Conservation (phyloP, 2,329 filamentous ascomycete species). For the Fusarium sambucinum region DNA sequence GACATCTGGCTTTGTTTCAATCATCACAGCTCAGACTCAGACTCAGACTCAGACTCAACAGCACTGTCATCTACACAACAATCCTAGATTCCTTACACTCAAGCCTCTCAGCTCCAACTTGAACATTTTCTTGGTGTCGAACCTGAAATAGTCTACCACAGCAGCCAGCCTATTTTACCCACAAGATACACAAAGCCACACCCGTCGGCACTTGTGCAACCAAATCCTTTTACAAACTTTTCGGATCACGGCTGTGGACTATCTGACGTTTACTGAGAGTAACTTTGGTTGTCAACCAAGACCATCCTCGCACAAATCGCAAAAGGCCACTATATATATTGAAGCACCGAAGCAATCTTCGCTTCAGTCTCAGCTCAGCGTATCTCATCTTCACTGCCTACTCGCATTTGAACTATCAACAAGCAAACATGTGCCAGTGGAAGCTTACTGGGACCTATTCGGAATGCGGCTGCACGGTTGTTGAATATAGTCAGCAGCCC, state of each 20-base stretch:
- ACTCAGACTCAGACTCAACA: conserved; percentile 1
- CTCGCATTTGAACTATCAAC: background rate
- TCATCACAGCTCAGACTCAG: conserved; percentile 32
- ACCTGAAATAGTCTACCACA: conserved; percentile 19
- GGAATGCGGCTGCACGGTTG: conserved; percentile 50
- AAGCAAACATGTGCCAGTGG: conserved; percentile 53
- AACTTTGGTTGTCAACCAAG: conserved; percentile 23
- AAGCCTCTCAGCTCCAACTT: conserved; percentile 6
- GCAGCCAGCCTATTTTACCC: conserved; percentile 39
- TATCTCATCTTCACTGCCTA: background rate
- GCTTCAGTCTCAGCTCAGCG: conserved; percentile 3
- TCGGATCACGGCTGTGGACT: conserved; percentile 41
- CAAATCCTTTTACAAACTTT: conserved; percentile 42
- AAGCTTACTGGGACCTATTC: conserved; percentile 50
- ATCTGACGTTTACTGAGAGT: conserved; percentile 35
- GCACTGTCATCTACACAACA: conserved; percentile 8
- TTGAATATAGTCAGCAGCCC: conserved; percentile 45
- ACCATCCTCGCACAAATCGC: conserved; percentile 26
- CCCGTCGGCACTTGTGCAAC: conserved; percentile 40
- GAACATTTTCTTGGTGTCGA: conserved; percentile 13
- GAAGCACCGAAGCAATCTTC: conserved; percentile 5
- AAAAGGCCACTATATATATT: conserved; percentile 29
- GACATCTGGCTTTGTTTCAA: conserved; percentile 30
- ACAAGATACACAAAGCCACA: conserved; percentile 38
- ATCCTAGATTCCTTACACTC: conserved; percentile 1